These are phyloP conservation scores for Skeletonema potamos DNA, from an alignment of 108 stramenopile genomes.

Conservation along the genomic window DNA sequence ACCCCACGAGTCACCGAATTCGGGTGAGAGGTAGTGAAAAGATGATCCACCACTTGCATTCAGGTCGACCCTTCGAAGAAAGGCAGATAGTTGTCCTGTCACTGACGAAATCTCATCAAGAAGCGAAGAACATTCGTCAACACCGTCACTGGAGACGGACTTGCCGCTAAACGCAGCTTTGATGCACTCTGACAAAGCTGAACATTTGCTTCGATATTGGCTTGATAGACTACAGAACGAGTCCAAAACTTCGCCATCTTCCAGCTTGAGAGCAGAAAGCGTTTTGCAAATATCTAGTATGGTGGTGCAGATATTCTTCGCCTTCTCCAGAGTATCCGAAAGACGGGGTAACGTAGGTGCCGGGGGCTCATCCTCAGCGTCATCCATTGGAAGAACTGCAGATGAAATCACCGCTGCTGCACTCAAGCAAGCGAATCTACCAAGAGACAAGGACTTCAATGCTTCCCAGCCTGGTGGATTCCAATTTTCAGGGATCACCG, in stretches of 20 bases:
- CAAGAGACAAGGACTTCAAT: constrained; percentile 60
- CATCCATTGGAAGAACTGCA: constrained; percentile 53
- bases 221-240: constrained; percentile 15
- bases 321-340: constrained; percentile 18
- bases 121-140: constrained; percentile 16
- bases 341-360: constrained; percentile 28
- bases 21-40: constrained; percentile 75
- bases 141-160: constrained; percentile 18
- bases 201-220: constrained; percentile 16
- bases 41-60: constrained; percentile 32
- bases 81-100: constrained; percentile 18
- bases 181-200: constrained; percentile 16
- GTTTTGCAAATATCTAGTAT: constrained; percentile 38
- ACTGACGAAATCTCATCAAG: constrained; percentile 22
- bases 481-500: constrained; percentile 72
- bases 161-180: constrained; percentile 14
- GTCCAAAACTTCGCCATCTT: constrained; percentile 22
- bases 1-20: constrained; percentile 75
- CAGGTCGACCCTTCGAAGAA: constrained; percentile 24
- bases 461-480: constrained; percentile 73
- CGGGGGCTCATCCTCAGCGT: constrained; percentile 37
- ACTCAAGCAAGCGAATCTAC: constrained; percentile 72
- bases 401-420: constrained; percentile 71
- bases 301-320: constrained; percentile 26
- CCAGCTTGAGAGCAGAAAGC: constrained; percentile 17